Evolutionary conservation across 345 rosid genomes (phyloP).

Genomic region (Diplotaxis tenuifolia): DNA sequence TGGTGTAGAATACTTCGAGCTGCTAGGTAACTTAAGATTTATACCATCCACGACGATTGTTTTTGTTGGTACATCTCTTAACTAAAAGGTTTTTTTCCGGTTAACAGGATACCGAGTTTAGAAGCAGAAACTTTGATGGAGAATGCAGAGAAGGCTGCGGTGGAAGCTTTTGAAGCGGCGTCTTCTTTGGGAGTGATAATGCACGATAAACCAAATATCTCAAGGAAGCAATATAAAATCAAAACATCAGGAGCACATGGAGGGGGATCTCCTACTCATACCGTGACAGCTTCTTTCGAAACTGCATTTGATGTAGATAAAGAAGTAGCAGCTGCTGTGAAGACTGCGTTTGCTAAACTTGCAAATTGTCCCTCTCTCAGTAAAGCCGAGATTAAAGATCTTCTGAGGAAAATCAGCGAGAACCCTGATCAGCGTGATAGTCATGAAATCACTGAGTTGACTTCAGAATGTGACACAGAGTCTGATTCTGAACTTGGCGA

Average conservation of each 20-base stretch:
- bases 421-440: conserved; percentile 51
- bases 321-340: conserved; percentile 90
- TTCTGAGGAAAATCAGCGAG: conserved; percentile 71
- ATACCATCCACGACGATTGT: neutral
- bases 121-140: conserved; percentile 66
- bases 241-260: conserved; percentile 50
- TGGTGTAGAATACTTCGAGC: conserved; percentile 89
- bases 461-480: conserved; percentile 60
- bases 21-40: conserved; percentile 57
- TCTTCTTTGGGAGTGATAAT: conserved; percentile 80
- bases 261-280: conserved; percentile 64
- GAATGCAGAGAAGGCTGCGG: conserved; percentile 71
- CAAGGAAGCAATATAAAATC: conserved; percentile 50
- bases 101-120: conserved; percentile 62
- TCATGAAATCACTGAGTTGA: conserved; percentile 49
- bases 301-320: conserved; percentile 91
- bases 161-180: conserved; percentile 88
- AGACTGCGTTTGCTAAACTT: conserved; percentile 68
- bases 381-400: conserved; percentile 66
- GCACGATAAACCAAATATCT: conserved; percentile 69
- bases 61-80: neutral
- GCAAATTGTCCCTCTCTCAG: conserved; percentile 53
- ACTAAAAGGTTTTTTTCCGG: neutral
- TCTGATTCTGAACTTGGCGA: conserved; percentile 51
- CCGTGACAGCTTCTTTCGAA: conserved; percentile 79